These are phyloP conservation scores for Paraconiothyrium brasiliense DNA, from an alignment of 2,329 filamentous ascomycete species.

Conservation along the genomic window DNA sequence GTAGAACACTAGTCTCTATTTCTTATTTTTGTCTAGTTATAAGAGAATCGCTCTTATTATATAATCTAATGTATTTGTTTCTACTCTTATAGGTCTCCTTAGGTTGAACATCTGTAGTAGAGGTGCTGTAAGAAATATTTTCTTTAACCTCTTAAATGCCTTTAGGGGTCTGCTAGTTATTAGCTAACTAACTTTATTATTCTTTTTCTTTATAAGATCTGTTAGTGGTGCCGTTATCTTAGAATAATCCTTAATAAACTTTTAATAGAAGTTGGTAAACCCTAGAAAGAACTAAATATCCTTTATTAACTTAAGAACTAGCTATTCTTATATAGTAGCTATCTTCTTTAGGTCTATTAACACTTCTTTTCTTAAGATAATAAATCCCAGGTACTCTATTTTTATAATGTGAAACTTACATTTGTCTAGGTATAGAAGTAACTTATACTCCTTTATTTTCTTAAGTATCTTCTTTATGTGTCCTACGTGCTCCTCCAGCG, in stretches of 20 bases:
- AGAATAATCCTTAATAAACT: neutral
- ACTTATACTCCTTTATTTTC: neutral
- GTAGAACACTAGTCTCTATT: slow-evolving; percentile 29
- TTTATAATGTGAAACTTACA: neutral
- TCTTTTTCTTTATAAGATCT: slow-evolving; percentile 3
- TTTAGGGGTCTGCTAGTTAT: neutral
- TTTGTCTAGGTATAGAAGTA: neutral
- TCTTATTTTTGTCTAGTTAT: slow-evolving; percentile 22
- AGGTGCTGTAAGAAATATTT: too few species aligned
- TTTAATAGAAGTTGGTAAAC: too few species aligned
- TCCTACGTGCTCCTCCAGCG: too few species aligned
- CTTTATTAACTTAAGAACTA: too few species aligned
- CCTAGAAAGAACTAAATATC: neutral
- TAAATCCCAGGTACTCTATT: slow-evolving; percentile 1
- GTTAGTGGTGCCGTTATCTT: slow-evolving; percentile 3
- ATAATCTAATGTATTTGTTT: too few species aligned
- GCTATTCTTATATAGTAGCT: too few species aligned
- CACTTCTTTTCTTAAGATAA: neutral
- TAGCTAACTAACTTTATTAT: neutral
- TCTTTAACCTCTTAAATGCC: too few species aligned
- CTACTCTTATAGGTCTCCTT: too few species aligned
- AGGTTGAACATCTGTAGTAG: too few species aligned
- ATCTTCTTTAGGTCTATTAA: neutral
- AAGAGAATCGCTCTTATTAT: neutral
- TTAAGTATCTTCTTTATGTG: too few species aligned